Percentiles rank a stretch among this genome's conserved stretches.
phyloP scores from a whole-genome alignment of 2,329 filamentous ascomycete genomes.

The Fusarium cicatricum region DNA sequence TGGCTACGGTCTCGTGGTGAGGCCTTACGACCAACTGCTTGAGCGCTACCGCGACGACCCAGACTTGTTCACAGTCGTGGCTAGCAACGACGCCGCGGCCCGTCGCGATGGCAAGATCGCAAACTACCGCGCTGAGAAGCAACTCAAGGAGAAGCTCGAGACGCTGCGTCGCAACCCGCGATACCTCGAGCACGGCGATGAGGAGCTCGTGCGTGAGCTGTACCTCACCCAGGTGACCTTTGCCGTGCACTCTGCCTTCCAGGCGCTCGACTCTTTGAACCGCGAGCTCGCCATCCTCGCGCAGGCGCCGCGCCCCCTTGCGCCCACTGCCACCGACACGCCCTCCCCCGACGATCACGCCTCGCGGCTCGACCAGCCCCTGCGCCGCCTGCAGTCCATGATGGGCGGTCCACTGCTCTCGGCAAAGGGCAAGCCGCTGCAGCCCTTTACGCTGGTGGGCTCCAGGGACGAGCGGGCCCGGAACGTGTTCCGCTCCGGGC shows the following conservation, averaged over 20 bases:
- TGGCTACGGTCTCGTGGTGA: conserved; percentile 76
- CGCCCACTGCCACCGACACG: conserved; percentile 56
- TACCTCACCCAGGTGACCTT: conserved; percentile 80
- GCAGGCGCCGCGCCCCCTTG: conserved; percentile 68
- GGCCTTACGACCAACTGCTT: conserved; percentile 72
- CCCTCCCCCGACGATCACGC: conserved; percentile 60
- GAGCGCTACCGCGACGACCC: conserved; percentile 77
- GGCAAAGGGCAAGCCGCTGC: conserved; percentile 81
- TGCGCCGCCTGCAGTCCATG: conserved; percentile 59
- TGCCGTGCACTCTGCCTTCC: conserved; percentile 81
- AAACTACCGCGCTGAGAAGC: conserved; percentile 85
- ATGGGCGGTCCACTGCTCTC: conserved; percentile 78
- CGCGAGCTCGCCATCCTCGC: conserved; percentile 86
- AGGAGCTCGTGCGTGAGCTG: conserved; percentile 81
- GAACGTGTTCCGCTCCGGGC: conserved; percentile 88
- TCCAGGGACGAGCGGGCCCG: conserved; percentile 77
- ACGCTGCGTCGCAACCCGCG: conserved; percentile 54
- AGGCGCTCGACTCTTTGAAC: conserved; percentile 85
- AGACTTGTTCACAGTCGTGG: conserved; percentile 75
- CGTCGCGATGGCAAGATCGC: conserved; percentile 86
- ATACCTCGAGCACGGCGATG: conserved; percentile 74
- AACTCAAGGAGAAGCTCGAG: conserved; percentile 83
- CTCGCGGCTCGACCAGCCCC: conserved; percentile 75
- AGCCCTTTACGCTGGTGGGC: conserved; percentile 88
- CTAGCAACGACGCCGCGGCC: conserved; percentile 67